Conservation (phyloP, 257 asterid genomes). For the Euphrasia confusa region DNA sequence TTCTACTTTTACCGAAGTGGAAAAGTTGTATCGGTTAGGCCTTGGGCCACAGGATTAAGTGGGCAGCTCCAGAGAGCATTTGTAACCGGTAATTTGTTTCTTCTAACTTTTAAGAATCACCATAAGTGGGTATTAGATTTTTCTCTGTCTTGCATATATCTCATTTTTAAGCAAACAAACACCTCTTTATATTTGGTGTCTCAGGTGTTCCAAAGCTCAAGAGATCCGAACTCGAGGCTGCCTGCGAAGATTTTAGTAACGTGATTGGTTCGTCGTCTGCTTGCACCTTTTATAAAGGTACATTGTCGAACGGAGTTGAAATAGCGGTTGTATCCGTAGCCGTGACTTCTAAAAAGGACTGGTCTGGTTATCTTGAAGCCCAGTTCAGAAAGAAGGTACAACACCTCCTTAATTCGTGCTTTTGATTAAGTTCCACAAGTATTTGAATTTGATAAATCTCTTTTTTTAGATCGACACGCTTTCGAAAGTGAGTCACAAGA, state of each 20-base stretch:
- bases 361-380: slow-evolving; percentile 63
- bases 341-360: slow-evolving; percentile 55
- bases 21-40: slow-evolving; percentile 73
- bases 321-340: slow-evolving; percentile 70
- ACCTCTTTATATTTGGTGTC: slow-evolving; percentile 18
- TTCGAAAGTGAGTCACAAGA: slow-evolving; percentile 80
- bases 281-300: slow-evolving; percentile 73
- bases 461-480: slow-evolving; percentile 45
- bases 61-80: slow-evolving; percentile 92
- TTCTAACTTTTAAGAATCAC: not conserved
- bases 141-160: too few species aligned
- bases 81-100: slow-evolving; percentile 50
- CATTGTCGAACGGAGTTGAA: slow-evolving; percentile 87
- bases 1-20: slow-evolving; percentile 35
- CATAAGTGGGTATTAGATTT: too few species aligned
- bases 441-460: not conserved
- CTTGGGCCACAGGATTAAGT: slow-evolving; percentile 93
- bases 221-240: slow-evolving; percentile 72
- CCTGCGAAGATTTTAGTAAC: slow-evolving; percentile 93
- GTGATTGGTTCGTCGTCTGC: slow-evolving; percentile 64
- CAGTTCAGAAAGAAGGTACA: slow-evolving; percentile 77
- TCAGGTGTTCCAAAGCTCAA: slow-evolving; percentile 82
- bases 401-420: not conserved
- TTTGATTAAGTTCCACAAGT: not conserved
- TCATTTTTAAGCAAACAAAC: too few species aligned